Percentiles rank a stretch among this genome's conserved stretches.
Conservation (phyloP, 1,284 basidiomycete species). For the Chalciporus piperatoides region DNA sequence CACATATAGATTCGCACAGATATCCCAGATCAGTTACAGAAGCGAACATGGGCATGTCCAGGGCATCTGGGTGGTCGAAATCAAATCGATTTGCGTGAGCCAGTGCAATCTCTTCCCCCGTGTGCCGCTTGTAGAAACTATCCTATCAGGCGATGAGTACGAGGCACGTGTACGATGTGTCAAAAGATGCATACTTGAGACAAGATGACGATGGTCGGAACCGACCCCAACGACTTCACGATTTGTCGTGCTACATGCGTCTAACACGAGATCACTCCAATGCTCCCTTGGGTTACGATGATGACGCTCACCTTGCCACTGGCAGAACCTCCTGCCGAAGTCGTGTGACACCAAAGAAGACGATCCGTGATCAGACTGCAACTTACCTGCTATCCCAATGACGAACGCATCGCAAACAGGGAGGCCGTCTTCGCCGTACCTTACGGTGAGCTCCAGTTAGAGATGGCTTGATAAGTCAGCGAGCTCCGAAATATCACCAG, state of each 20-base stretch:
- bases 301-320: slow-evolving; percentile 77
- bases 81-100: slow-evolving; percentile 87
- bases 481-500: slow-evolving; percentile 49
- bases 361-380: slow-evolving; percentile 37
- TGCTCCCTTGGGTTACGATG: not conserved
- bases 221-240: slow-evolving; percentile 73
- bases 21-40: slow-evolving; percentile 45
- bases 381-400: slow-evolving; percentile 85
- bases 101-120: slow-evolving; percentile 71
- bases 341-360: slow-evolving; percentile 7
- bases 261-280: slow-evolving; percentile 39
- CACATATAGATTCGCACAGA: not conserved
- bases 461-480: slow-evolving; percentile 4
- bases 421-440: slow-evolving; percentile 74
- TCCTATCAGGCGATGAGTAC: slow-evolving; percentile 51
- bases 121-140: slow-evolving; percentile 87
- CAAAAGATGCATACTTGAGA: slow-evolving; percentile 56
- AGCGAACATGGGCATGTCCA: slow-evolving; percentile 87
- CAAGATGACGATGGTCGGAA: slow-evolving; percentile 86
- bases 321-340: slow-evolving; percentile 72
- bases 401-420: slow-evolving; percentile 80
- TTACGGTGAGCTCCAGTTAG: slow-evolving; percentile 30
- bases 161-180: not conserved
- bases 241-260: slow-evolving; percentile 91
- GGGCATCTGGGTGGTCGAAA: slow-evolving; percentile 91